phyloP scores from a whole-genome alignment of 805 yeast genomes.

The Cyberlindnera galapagoensis region DNA sequence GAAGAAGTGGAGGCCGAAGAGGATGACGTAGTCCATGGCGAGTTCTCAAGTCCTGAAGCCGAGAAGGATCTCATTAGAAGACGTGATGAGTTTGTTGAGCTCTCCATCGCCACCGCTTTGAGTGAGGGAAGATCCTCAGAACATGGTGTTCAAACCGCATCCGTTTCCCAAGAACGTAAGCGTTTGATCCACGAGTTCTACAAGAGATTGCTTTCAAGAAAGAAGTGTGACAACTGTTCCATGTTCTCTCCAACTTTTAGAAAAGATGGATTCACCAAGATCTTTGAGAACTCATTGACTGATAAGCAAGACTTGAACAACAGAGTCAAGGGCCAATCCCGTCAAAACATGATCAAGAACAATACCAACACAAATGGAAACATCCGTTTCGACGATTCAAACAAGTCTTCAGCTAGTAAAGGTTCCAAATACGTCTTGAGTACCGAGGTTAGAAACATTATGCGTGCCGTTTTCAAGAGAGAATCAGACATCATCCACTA shows the following conservation, averaged over 20 bases:
- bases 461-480: conserved; percentile 65
- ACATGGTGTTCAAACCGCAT: conserved; percentile 71
- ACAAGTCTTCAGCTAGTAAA: conserved; percentile 32
- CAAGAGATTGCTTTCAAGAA: conserved; percentile 62
- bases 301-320: conserved; percentile 81
- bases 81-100: conserved; percentile 65
- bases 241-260: conserved; percentile 92
- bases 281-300: conserved; percentile 79
- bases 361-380: conserved; percentile 19
- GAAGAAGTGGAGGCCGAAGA: conserved; percentile 47
- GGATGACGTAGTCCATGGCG: too few species aligned
- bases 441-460: conserved; percentile 76
- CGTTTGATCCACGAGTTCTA: conserved; percentile 65
- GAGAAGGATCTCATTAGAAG: conserved; percentile 44
- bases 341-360: conserved; percentile 61
- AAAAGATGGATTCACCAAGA: conserved; percentile 90
- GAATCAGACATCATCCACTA: conserved; percentile 66
- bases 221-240: conserved; percentile 93
- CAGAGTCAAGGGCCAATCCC: conserved; percentile 68
- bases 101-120: conserved; percentile 66
- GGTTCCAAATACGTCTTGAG: conserved; percentile 85
- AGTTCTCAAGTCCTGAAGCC: conserved; percentile 24
- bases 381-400: conserved; percentile 26
- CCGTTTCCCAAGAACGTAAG: conserved; percentile 85
- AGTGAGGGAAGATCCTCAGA: conserved; percentile 66